Evolutionary conservation across 306 rosid genomes (phyloP).

Genomic region (Morella rubra): DNA sequence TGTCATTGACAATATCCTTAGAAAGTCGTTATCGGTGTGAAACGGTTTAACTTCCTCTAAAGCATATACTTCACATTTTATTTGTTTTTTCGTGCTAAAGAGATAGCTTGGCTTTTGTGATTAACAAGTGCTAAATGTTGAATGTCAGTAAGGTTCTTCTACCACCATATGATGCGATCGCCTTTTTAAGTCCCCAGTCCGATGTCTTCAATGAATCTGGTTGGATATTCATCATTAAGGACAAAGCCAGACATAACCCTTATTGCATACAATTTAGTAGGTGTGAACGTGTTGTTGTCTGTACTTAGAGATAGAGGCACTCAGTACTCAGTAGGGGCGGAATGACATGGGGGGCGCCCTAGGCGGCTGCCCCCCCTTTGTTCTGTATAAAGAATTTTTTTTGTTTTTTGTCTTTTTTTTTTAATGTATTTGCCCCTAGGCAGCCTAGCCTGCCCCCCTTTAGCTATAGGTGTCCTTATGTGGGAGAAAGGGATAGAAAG

Average conservation of each 20-base stretch:
- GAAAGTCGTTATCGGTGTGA: constrained; percentile 84
- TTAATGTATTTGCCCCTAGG: too few relatives aligned
- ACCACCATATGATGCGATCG: too few relatives aligned
- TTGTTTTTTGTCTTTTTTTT: too few relatives aligned
- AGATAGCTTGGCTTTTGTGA: neutral
- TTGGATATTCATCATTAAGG: constrained; percentile 17
- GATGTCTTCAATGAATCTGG: neutral
- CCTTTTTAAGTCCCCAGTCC: neutral
- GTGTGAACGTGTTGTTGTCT: neutral
- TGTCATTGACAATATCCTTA: constrained; percentile 85
- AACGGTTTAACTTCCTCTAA: constrained; percentile 26
- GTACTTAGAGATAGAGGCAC: constrained; percentile 4
- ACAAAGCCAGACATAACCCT: constrained; percentile 4
- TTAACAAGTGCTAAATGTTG: constrained; percentile 4
- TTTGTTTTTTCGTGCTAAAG: constrained; percentile 1
- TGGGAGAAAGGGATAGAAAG: too few relatives aligned
- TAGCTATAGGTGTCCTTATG: too few relatives aligned
- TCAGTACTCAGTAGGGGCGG: too few relatives aligned
- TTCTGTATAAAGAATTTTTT: too few relatives aligned
- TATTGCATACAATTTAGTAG: neutral
- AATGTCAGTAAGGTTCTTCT: neutral
- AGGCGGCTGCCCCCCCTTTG: too few relatives aligned
- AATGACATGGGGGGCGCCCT: too few relatives aligned
- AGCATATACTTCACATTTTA: constrained; percentile 13
- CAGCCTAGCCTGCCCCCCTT: too few relatives aligned